Evolutionary conservation across 2,329 filamentous ascomycete genomes (phyloP).

Genomic region (Hypoxylon sp.): DNA sequence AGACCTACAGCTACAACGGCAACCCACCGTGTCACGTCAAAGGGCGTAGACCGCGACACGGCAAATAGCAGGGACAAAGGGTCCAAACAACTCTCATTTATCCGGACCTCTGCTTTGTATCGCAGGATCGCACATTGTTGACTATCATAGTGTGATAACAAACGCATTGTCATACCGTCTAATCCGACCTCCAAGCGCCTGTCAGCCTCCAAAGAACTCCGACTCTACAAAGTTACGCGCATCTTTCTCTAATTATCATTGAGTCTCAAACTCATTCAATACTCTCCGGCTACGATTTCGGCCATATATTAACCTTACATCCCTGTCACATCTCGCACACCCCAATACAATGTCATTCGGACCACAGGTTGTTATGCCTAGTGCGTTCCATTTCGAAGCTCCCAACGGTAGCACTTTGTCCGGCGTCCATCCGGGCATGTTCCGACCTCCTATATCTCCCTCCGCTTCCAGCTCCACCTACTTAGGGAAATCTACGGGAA

Average conservation of each 20-base stretch:
- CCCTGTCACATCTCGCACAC: conserved; percentile 1
- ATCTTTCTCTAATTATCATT: neutral
- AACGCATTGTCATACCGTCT: conserved; percentile 28
- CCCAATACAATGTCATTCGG: conserved; percentile 52
- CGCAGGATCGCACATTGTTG: conserved; percentile 6
- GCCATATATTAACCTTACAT: neutral
- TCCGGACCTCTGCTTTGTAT: conserved; percentile 7
- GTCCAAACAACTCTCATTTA: conserved; percentile 2
- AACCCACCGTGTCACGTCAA: conserved; percentile 1
- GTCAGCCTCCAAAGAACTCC: conserved; percentile 20
- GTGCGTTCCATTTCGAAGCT: conserved; percentile 55
- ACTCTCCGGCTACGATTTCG: neutral
- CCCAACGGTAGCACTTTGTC: conserved; percentile 48
- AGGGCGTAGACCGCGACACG: conserved; percentile 10
- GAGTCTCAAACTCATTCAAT: neutral
- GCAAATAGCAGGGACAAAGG: conserved; percentile 2
- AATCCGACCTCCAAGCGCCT: conserved; percentile 23
- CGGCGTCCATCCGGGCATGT: conserved; percentile 62
- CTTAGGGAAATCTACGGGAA: conserved; percentile 58
- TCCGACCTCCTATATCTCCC: conserved; percentile 63
- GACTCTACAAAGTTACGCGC: conserved; percentile 19
- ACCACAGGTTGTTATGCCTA: conserved; percentile 55
- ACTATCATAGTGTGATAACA: conserved; percentile 24
- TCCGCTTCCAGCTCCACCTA: conserved; percentile 58
- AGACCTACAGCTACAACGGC: neutral